These are phyloP conservation scores for Dendrobium chrysotoxum DNA, from an alignment of 106 monocot species.

Conservation along the genomic window DNA sequence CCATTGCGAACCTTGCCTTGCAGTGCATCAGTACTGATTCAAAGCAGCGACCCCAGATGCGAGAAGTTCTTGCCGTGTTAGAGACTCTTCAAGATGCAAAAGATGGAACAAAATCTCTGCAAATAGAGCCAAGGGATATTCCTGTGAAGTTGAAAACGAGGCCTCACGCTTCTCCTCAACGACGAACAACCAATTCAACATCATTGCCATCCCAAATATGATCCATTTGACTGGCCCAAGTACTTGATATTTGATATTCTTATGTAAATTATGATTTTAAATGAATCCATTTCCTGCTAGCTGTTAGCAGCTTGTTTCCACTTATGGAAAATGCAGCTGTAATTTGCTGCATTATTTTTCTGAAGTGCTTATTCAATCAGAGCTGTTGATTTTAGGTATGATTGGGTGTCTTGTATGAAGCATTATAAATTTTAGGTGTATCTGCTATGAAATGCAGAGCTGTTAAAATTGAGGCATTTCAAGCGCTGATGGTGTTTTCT, in stretches of 20 bases:
- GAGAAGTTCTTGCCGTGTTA: constrained; percentile 51
- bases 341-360: not conserved
- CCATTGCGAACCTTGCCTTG: constrained; percentile 47
- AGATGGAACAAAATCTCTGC: constrained; percentile 3
- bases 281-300: not conserved
- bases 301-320: not conserved
- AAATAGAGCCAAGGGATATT: not conserved
- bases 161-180: not conserved
- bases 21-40: constrained; percentile 54
- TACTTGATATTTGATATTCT: not conserved
- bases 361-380: not conserved
- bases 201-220: not conserved
- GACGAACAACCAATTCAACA: not conserved
- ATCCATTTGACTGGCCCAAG: not conserved
- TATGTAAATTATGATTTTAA: not conserved
- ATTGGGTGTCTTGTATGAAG: no score
- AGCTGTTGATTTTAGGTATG: no score
- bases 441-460: no score
- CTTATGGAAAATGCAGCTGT: no score
- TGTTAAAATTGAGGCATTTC: no score
- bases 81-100: constrained; percentile 56
- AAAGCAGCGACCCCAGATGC: constrained; percentile 69
- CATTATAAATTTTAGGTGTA: no score
- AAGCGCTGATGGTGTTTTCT: no score
- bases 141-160: not conserved